Evolutionary conservation across 352 stramenopile species (phyloP).

Genomic region (Elongisporangium anandrum): DNA sequence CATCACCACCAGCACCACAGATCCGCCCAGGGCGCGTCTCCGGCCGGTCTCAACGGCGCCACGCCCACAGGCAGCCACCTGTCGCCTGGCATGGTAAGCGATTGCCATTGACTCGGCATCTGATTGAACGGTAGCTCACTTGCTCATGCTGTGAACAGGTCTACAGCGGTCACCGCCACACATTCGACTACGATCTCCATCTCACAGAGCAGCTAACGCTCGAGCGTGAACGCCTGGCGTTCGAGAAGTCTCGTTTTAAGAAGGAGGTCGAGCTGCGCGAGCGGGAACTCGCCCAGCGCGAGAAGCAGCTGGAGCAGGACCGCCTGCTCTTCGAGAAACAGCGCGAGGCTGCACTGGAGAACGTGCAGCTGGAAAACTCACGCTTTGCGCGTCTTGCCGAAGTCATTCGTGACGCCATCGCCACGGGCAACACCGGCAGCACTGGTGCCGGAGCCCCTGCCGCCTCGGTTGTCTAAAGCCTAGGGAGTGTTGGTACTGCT

Average conservation of each 20-base stretch:
- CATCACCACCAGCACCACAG: conserved; percentile 18
- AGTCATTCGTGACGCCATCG: conserved; percentile 48
- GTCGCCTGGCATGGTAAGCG: conserved; percentile 38
- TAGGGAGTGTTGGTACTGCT: not conserved
- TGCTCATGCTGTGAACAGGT: conserved; percentile 10
- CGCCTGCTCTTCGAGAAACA: conserved; percentile 54
- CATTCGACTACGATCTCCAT: conserved; percentile 80
- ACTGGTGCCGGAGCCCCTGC: not conserved
- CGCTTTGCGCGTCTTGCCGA: conserved; percentile 65
- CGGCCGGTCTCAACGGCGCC: conserved; percentile 11
- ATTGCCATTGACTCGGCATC: not conserved
- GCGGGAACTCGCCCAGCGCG: conserved; percentile 50
- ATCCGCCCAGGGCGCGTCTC: not conserved
- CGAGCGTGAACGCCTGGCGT: conserved; percentile 66
- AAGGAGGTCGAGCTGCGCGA: conserved; percentile 73
- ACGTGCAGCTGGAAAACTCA: conserved; percentile 36
- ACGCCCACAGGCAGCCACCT: conserved; percentile 13
- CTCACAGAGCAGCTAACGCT: conserved; percentile 64
- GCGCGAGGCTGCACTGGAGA: conserved; percentile 33
- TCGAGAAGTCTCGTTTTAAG: conserved; percentile 68
- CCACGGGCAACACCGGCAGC: conserved; percentile 18
- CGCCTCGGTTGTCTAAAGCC: conserved; percentile 32
- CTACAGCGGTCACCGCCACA: conserved; percentile 30
- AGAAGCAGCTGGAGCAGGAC: conserved; percentile 64
- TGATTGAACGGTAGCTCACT: not conserved